Percentiles rank a stretch among this genome's conserved stretches.
Conservation (phyloP, 2,329 filamentous ascomycete species). For the Stagonosporopsis cucurbitacearum region DNA sequence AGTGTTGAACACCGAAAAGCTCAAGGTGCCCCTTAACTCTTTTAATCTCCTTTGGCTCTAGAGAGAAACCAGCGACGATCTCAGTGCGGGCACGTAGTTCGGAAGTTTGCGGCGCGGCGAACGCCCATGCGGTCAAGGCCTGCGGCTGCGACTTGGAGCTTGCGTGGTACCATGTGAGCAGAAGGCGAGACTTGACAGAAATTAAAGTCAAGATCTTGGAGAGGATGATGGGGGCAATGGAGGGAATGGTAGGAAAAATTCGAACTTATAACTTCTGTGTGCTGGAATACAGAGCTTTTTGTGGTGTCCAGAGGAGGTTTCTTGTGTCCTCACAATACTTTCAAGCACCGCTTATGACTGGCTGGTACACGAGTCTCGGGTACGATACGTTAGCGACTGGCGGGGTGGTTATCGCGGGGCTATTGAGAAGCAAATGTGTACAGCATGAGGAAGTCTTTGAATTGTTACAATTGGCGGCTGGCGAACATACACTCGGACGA, state of each 20-base stretch:
- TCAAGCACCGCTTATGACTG: slow-evolving; percentile 1
- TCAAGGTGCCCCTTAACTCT: slow-evolving; percentile 61
- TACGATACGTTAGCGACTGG: neutral
- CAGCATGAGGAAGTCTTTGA: neutral
- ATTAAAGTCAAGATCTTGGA: neutral
- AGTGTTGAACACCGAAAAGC: slow-evolving; percentile 61
- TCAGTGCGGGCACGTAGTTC: slow-evolving; percentile 54
- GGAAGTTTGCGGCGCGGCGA: slow-evolving; percentile 56
- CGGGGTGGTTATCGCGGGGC: neutral
- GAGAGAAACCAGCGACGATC: slow-evolving; percentile 57
- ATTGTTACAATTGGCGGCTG: slow-evolving; percentile 2
- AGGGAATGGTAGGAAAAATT: neutral
- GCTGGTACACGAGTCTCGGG: neutral
- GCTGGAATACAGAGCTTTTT: slow-evolving; percentile 9
- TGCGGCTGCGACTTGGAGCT: slow-evolving; percentile 54
- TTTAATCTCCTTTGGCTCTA: slow-evolving; percentile 49
- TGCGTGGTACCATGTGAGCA: slow-evolving; percentile 28
- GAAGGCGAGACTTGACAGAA: neutral
- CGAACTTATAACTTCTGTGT: slow-evolving; percentile 9
- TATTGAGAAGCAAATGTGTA: neutral
- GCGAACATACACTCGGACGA: slow-evolving; percentile 14
- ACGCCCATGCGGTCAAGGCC: slow-evolving; percentile 60
- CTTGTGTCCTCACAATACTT: neutral
- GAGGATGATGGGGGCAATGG: neutral
- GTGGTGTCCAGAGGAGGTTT: slow-evolving; percentile 17